phyloP scores from a whole-genome alignment of 1,284 basidiomycete genomes.

The Erythrobasidium hasegawianum region DNA sequence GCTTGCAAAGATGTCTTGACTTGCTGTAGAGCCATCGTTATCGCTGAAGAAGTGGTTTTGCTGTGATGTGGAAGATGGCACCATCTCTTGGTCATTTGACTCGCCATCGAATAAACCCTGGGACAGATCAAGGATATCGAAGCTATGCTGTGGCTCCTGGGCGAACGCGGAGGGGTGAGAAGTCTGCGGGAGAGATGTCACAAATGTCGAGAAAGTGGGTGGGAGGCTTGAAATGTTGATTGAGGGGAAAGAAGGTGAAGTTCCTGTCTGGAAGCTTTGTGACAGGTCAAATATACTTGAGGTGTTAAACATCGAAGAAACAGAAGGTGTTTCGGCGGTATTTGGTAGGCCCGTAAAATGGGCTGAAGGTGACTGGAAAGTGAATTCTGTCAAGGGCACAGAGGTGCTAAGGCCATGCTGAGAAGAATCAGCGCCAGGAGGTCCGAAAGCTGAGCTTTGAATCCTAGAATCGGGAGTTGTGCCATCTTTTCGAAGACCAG shows the following conservation, averaged over 20 bases:
- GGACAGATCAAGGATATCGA: constrained; percentile 24
- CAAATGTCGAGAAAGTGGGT: not conserved
- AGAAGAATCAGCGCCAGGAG: too few relatives aligned
- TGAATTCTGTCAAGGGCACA: constrained; percentile 20
- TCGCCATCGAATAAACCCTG: not conserved
- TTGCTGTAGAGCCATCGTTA: not conserved
- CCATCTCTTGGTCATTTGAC: not conserved
- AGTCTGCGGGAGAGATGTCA: not conserved
- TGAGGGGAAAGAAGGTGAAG: constrained; percentile 20
- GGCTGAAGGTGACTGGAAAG: constrained; percentile 25
- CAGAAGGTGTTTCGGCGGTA: constrained; percentile 1
- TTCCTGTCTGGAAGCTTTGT: not conserved
- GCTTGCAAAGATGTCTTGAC: too few relatives aligned
- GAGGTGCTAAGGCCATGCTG: not conserved
- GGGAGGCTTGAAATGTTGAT: constrained; percentile 19
- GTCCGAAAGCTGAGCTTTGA: not conserved
- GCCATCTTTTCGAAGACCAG: constrained; percentile 9
- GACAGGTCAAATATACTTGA: constrained; percentile 16
- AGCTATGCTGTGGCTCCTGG: constrained; percentile 14
- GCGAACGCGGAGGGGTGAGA: not conserved
- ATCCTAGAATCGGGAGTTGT: constrained; percentile 17
- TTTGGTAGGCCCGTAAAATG: not conserved
- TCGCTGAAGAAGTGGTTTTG: not conserved
- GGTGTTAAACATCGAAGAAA: constrained; percentile 19
- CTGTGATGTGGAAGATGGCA: not conserved